Percentiles rank a stretch among this genome's conserved stretches.
Conservation (phyloP, 2,329 filamentous ascomycete species). For the Fusarium begoniae region DNA sequence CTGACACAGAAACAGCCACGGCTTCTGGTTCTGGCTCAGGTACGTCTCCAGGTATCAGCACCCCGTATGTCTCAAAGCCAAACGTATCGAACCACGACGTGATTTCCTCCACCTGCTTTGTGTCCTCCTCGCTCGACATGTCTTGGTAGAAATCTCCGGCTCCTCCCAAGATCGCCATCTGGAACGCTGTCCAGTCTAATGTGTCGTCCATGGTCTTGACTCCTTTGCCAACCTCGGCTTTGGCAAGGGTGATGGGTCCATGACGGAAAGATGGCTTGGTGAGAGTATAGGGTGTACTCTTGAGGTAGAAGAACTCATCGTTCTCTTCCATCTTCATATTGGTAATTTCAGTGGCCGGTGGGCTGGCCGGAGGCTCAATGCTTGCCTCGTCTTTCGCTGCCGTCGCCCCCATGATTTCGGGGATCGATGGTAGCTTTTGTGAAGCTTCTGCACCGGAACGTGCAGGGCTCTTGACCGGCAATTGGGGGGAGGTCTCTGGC, state of each 20-base stretch:
- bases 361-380: constrained; percentile 3
- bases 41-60: constrained; percentile 46
- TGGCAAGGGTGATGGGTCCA: constrained; percentile 63
- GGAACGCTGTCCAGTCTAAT: constrained; percentile 71
- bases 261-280: constrained; percentile 62
- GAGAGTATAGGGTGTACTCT: constrained; percentile 59
- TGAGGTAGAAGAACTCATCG: constrained; percentile 59
- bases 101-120: constrained; percentile 55
- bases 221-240: constrained; percentile 52
- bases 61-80: constrained; percentile 56
- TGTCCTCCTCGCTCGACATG: constrained; percentile 55
- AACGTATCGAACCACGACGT: constrained; percentile 62
- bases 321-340: constrained; percentile 45
- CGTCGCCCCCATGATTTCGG: constrained; percentile 32
- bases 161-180: constrained; percentile 70
- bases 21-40: not conserved
- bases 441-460: constrained; percentile 14
- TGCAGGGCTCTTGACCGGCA: constrained; percentile 37
- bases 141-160: constrained; percentile 62
- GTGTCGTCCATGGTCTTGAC: constrained; percentile 56
- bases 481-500: constrained; percentile 4
- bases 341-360: not conserved
- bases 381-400: constrained; percentile 12
- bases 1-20: not conserved
- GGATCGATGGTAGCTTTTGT: constrained; percentile 39